phyloP scores from a whole-genome alignment of 495 filamentous ascomycete genomes.

The Clohesyomyces aquaticus region DNA sequence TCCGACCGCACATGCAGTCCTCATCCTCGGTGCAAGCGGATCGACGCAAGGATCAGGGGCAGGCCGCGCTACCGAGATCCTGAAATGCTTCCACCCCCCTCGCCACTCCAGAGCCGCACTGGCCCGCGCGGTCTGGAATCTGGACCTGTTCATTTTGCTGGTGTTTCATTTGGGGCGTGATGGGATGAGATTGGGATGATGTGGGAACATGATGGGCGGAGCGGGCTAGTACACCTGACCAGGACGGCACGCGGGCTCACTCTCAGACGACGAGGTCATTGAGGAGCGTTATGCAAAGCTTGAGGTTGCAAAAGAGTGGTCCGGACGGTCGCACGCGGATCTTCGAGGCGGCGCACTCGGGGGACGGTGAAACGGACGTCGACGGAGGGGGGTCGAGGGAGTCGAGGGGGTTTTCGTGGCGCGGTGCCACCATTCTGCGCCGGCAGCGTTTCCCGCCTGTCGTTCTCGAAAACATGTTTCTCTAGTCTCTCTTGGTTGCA shows the following conservation, averaged over 20 bases:
- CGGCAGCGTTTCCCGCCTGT: background rate
- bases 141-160: constrained; percentile 3
- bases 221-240: background rate
- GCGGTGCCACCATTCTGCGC: no score
- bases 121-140: background rate
- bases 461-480: no score
- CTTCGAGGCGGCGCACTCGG: background rate
- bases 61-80: no score
- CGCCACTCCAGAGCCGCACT: background rate
- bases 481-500: no score
- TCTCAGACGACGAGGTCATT: background rate
- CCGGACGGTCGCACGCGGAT: background rate
- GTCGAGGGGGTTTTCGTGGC: no score
- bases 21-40: no score
- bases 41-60: constrained; percentile 5
- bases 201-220: background rate
- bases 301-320: background rate
- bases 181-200: background rate
- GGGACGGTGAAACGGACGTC: background rate
- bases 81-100: no score
- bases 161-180: background rate
- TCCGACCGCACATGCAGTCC: no score
- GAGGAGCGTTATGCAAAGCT: background rate
- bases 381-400: background rate
- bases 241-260: background rate